Percentiles rank a stretch among this genome's conserved stretches.
Conservation (phyloP, 345 rosid genomes). For the Gossypium turneri region DNA sequence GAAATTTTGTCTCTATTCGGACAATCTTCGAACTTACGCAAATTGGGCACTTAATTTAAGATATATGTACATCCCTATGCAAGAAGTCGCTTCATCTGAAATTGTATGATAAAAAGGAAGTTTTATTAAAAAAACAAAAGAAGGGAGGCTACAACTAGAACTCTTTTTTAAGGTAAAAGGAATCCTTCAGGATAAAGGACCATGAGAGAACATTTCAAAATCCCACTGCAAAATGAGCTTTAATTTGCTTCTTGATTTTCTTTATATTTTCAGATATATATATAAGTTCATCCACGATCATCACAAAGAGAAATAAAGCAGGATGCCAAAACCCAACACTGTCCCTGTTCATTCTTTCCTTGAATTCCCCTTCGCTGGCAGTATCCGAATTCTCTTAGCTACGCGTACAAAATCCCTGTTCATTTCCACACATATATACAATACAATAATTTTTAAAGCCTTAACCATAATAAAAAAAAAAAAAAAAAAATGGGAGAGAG, state of each 20-base stretch:
- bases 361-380: slow-evolving; percentile 64
- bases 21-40: background rate
- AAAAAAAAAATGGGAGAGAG: background rate
- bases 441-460: background rate
- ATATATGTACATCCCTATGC: background rate
- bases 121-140: background rate
- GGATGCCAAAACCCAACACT: background rate
- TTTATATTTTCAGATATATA: background rate
- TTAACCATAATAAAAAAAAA: background rate
- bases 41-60: background rate
- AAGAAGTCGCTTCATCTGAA: background rate
- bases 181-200: background rate
- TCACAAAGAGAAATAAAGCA: background rate
- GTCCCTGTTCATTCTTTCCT: slow-evolving; percentile 40
- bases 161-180: background rate
- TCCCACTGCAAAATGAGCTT: background rate
- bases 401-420: slow-evolving; percentile 86
- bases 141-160: background rate
- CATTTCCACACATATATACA: slow-evolving; percentile 13
- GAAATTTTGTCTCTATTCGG: background rate
- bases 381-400: slow-evolving; percentile 81
- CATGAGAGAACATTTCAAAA: background rate
- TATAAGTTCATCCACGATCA: background rate
- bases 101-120: background rate
- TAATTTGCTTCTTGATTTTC: background rate